phyloP scores from a whole-genome alignment of 2,329 filamentous ascomycete genomes.

The Fusarium begoniae region DNA sequence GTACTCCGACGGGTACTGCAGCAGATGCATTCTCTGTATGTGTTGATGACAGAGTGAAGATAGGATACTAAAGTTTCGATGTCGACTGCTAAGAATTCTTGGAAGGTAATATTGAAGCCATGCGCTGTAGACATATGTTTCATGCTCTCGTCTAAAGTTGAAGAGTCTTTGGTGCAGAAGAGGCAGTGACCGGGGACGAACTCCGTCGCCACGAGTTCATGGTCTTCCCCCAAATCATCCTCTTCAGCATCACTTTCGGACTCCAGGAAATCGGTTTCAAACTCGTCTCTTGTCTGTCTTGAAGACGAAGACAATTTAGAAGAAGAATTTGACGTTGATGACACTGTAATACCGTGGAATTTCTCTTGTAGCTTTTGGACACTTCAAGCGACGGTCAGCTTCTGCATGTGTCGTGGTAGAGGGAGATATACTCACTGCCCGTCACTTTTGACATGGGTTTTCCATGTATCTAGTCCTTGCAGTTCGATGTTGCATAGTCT shows the following conservation, averaged over 20 bases:
- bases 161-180: not conserved
- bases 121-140: conserved; percentile 60
- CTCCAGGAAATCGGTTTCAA: not conserved
- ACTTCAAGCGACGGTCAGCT: not conserved
- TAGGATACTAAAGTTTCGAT: conserved; percentile 58
- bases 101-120: conserved; percentile 55
- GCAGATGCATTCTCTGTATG: conserved; percentile 60
- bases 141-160: conserved; percentile 46
- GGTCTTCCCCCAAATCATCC: not conserved
- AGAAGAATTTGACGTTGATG: not conserved
- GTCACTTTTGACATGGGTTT: not conserved
- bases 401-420: accelerated
- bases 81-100: conserved; percentile 54
- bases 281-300: accelerated
- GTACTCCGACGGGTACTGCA: conserved; percentile 57
- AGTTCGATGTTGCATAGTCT: not conserved
- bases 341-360: not conserved
- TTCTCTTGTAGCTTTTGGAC: not conserved
- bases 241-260: not conserved
- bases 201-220: not conserved
- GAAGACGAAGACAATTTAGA: accelerated
- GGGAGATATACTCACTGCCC: not conserved
- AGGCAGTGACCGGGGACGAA: not conserved
- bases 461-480: not conserved
- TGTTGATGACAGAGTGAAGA: conserved; percentile 59